These are phyloP conservation scores for Leucosporidium creatinivorum DNA, from an alignment of 768 basidiomycete genomes.

Conservation along the genomic window DNA sequence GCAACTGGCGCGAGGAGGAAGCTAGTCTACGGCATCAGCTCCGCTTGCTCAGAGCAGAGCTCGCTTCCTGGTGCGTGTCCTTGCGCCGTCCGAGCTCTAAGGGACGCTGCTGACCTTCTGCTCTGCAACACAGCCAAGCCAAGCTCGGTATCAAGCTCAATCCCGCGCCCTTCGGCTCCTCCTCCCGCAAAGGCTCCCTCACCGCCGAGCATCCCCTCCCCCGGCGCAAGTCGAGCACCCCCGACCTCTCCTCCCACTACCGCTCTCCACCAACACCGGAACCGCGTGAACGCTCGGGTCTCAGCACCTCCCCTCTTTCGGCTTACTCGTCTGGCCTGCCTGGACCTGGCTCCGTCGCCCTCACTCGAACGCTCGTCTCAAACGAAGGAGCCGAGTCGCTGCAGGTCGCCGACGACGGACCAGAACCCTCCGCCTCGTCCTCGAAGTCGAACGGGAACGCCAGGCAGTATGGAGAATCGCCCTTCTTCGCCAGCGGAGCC, in stretches of 20 bases:
- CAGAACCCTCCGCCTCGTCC: background rate
- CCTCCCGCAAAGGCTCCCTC: background rate
- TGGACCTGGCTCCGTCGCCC: conserved; percentile 14
- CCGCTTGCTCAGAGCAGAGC: background rate
- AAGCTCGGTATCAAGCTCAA: conserved; percentile 21
- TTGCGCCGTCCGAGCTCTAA: background rate
- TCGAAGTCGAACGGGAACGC: background rate
- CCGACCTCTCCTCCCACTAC: background rate
- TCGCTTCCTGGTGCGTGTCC: background rate
- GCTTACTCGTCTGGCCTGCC: background rate
- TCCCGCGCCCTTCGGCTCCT: conserved; percentile 21
- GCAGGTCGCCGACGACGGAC: background rate
- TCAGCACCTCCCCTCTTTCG: background rate
- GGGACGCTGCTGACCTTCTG: background rate
- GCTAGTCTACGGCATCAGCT: background rate
- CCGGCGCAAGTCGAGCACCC: background rate
- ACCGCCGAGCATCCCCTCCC: background rate
- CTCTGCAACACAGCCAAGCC: background rate
- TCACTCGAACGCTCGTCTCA: conserved; percentile 18
- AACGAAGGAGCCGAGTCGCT: conserved; percentile 10
- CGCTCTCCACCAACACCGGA: background rate
- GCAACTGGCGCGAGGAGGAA: background rate
- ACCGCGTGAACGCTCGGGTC: background rate
- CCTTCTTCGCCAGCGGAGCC: conserved; percentile 26
- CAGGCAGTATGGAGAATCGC: conserved; percentile 11